Base-by-base conservation (phyloP, 805 yeast species). In the Nakazawaea wyomingensis region DNA sequence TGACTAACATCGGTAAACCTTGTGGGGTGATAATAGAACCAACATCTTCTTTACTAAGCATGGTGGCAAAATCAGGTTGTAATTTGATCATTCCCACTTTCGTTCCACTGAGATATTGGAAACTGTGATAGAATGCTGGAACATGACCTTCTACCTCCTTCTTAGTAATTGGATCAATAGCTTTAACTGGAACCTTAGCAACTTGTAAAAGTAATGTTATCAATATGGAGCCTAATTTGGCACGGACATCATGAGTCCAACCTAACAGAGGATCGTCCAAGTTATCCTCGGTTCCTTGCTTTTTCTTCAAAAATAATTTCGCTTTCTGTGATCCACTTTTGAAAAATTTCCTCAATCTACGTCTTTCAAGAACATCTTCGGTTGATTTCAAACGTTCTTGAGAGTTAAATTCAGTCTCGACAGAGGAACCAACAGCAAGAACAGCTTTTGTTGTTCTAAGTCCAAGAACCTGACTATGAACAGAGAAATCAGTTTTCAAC, bases 81-180 rank as follows among this genome's bases (percentile, higher is more conserved):
- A 87, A 65, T 48, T 80, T 82, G 44, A 93, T 66, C 8, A 90
- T 81, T 34, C 99, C 99, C 21, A 88, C 64, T 55, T 82, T 83
- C 47, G 78, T 77, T 29, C 97, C 96, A 43, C 75, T 74, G 38
- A 76, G 74, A 54, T 82, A 88, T 61, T 87, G 95, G 61, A 86
- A 90, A 4, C 88, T 76, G 56, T 93, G 98, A 47, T 80, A 81
- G 54, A 93, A 85, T 0, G 98, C 98, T 2, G 97, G 96, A 6
- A 89, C 91, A 31, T 74, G 68, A 17, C 90, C 95, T 26, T 64
- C 62, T n/a, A 85, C 82, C 1, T 59, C 59, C 41, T 77, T 64
- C 9, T 85, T 83, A 0, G 95, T 82, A 2, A 78, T 69, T 2
- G 97, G 97, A 57, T 91, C 96, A 1, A 65, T 70, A 36, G 90